Percentiles rank a stretch among this genome's conserved stretches.
phyloP scores from a whole-genome alignment of 1,284 basidiomycete species.

The Boletellus deceptivus region DNA sequence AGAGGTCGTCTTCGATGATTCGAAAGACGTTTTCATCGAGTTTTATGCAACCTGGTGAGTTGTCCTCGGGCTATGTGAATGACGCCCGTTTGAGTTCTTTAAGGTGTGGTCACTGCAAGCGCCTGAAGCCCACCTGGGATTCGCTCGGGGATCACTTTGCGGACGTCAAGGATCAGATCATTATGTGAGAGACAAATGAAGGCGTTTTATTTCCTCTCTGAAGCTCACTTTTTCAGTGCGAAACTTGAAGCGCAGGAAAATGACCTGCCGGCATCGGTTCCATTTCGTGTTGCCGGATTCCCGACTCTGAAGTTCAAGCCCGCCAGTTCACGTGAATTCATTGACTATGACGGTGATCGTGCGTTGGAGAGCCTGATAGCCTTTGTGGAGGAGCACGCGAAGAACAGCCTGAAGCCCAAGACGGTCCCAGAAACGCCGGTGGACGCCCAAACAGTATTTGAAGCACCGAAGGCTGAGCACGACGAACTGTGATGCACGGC shows the following conservation, averaged over 20 bases:
- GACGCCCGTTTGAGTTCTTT: constrained; percentile 1
- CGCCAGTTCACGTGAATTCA: constrained; percentile 82
- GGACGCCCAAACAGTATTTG: constrained; percentile 27
- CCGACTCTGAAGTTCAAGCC: constrained; percentile 97
- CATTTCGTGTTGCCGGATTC: constrained; percentile 88
- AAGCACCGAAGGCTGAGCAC: constrained; percentile 25
- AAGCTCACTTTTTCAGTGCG: constrained; percentile 53
- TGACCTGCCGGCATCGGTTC: constrained; percentile 85
- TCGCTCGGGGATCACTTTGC: constrained; percentile 86
- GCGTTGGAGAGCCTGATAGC: constrained; percentile 82
- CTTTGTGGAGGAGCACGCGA: constrained; percentile 80
- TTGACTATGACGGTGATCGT: constrained; percentile 93
- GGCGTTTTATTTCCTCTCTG: background rate
- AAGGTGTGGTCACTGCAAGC: constrained; percentile 95
- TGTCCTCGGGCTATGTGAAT: background rate
- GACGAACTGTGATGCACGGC: constrained; percentile 27
- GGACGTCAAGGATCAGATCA: constrained; percentile 71
- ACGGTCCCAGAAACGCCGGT: constrained; percentile 12
- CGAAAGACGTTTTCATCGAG: constrained; percentile 95
- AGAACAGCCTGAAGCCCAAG: constrained; percentile 50
- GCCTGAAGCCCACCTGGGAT: constrained; percentile 94
- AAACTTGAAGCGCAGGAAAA: constrained; percentile 98
- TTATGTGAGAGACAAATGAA: constrained; percentile 62
- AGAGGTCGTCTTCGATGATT: constrained; percentile 79
- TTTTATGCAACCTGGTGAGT: constrained; percentile 95